Evolutionary conservation across 257 asterid species (phyloP), one percentile per base, ranked within the genome.

Genomic region (Ballota nigra): DNA sequence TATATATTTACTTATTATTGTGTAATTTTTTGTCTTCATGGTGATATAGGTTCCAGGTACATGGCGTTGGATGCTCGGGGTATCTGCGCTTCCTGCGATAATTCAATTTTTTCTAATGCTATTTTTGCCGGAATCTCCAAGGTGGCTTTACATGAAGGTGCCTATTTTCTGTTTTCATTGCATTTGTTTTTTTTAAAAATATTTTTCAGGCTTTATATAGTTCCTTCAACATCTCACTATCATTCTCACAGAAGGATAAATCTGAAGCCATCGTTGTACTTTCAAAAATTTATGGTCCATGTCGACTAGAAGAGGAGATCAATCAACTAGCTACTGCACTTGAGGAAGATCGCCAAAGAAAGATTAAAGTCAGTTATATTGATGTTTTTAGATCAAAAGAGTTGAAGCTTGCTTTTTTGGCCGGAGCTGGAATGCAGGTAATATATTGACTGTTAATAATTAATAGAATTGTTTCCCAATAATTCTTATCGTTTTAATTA

Each of bases 1-100:
- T 34, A 15, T 8, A 6, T 16, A 67, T 36, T 26, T 10, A 18
- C 31, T 38, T 81, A 6, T 1, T 63, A 62, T 2, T 47, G 31
- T 52, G 63, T 73, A 66, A 68, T 58, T 69, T 36, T n/a, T 51
- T 47, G 6, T 28, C 45, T n/a, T 77, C 71, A 58, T 85, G 76
- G 71, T 52, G 47, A 73, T 51, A 45, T 81, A 93, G 97, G 86
- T 91, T 73, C 96, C 92, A 0, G 98, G 97, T 41, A 90, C 98
- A 78, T 92, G 98, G 98, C 90, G 97, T 55, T 93, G 97, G 98
- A 93, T 93, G 98, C 97, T 93, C 75, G 97, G 98, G 80, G 93
- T 87, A 77, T 79, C 97, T 65, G 97, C 80, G 11, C 74, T 89
- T 82, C 97, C 97, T 18, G 97, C 98, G 22, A 73, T 86, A 36